Evolutionary conservation across 2,329 filamentous ascomycete species (phyloP), one percentile per base, ranked within the genome.

Genomic region (Phyllosticta paracitricarpa): DNA sequence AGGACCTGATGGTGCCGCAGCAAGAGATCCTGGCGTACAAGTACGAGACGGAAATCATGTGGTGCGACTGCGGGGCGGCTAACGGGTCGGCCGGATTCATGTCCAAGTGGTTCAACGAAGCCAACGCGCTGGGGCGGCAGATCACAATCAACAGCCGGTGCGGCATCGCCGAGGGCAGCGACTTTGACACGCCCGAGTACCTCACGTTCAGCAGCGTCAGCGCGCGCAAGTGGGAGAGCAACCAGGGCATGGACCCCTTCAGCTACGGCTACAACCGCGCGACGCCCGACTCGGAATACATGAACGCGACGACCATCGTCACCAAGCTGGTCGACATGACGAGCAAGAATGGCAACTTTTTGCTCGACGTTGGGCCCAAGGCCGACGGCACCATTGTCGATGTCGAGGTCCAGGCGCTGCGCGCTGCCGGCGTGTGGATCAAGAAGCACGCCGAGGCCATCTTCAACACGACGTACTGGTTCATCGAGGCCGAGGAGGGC

Each of bases 181-280:
- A 85, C 71, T 85, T 84, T 65, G 82, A 85, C 67, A 85, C 82
- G 1, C 83, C 83, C 0, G 83, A 85, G 68, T 86, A 85, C 67
- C 72, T 74, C 28, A 75, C 74, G 7, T 83, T 80, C 67, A 71
- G 74, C 2, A 75, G 77, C 2, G 76, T 79, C 8, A 81, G 83
- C 68, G 68, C 73, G 33, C 74, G 81, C 28, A 85, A 85, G 69
- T 86, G 82, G 82, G 83, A 85, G 70, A 79, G 73, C 51, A 85
- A 80, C 69, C 76, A 76, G 52, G 83, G 83, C 48, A 82, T 86
- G 80, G 83, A 85, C 65, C 82, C 83, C 0, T 84, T 76, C 66
- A 78, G 74, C 64, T 85, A 85, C 65, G 83, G 82, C 2, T 85
- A 81, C 70, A 85, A 86, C 67, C 73, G 78, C 6, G 81, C 81